Conservation (phyloP, 177 flowering plant species). For the Vitis hybrid region DNA sequence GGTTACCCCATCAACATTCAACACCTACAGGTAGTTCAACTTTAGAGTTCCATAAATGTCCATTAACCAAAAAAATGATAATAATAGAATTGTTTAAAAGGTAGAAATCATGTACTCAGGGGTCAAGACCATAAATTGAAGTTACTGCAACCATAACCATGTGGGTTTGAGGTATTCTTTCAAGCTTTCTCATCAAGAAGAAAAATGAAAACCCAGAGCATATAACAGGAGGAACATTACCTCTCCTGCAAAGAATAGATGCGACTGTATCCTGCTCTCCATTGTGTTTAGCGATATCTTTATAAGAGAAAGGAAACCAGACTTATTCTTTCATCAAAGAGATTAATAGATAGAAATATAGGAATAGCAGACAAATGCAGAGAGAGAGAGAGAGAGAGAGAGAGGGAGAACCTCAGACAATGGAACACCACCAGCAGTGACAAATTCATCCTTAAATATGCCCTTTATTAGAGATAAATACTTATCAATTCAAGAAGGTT, state of each 20-base stretch:
- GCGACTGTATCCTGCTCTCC: constrained; percentile 74
- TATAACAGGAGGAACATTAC: constrained; percentile 31
- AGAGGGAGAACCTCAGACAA: constrained; percentile 73
- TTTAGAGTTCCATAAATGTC: background rate
- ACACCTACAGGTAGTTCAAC: constrained; percentile 46
- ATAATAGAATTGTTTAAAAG: background rate
- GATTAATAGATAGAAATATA: background rate
- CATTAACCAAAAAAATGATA: background rate
- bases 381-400: constrained; percentile 9
- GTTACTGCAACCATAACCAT: background rate
- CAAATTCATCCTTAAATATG: constrained; percentile 96
- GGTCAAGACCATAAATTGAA: background rate
- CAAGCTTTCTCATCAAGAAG: background rate
- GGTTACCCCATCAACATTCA: constrained; percentile 91
- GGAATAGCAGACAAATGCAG: background rate
- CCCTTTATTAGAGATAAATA: constrained; percentile 47
- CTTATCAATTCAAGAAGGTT: background rate
- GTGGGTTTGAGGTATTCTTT: background rate
- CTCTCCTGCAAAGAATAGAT: constrained; percentile 92
- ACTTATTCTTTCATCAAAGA: background rate
- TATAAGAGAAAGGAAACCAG: constrained; percentile 15
- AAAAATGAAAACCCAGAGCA: background rate
- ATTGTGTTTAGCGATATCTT: constrained; percentile 78
- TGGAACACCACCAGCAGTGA: constrained; percentile 96
- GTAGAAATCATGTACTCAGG: background rate